Evolutionary conservation across 768 basidiomycete genomes (phyloP).

Genomic region (Mycena venus): DNA sequence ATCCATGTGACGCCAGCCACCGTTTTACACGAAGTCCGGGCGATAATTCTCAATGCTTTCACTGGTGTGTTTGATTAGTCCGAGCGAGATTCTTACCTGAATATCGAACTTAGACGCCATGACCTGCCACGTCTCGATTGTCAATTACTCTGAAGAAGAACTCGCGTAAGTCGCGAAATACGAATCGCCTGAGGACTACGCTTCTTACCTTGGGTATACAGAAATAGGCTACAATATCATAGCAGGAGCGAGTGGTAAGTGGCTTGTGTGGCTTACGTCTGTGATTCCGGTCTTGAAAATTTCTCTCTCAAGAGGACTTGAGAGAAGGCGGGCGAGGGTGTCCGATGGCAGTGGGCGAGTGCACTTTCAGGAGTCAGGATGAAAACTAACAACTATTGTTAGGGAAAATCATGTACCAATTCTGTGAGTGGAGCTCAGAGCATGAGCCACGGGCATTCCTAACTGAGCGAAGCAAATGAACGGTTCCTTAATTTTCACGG

Average conservation of each 20-base stretch:
- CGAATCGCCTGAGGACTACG: neutral
- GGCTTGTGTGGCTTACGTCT: too few species aligned
- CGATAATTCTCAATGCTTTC: neutral
- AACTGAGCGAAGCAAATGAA: conserved; percentile 41
- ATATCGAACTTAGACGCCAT: neutral
- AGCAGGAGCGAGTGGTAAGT: neutral
- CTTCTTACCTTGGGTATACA: neutral
- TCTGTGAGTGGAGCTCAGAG: neutral
- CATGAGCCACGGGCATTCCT: neutral
- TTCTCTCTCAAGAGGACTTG: neutral
- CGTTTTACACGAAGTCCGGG: neutral
- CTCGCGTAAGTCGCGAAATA: neutral
- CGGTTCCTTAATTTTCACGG: conserved; percentile 59
- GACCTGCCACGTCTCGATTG: neutral
- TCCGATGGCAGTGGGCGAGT: neutral
- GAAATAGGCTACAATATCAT: neutral
- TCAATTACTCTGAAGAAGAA: neutral
- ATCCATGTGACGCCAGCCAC: neutral
- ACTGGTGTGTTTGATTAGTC: neutral
- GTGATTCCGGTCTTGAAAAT: neutral
- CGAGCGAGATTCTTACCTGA: neutral
- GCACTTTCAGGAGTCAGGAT: neutral
- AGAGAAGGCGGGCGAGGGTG: neutral
- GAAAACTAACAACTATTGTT: neutral
- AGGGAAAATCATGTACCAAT: conserved; percentile 15